These are phyloP conservation scores for Linaria vulgaris DNA, from an alignment of 257 asterid genomes.

Conservation along the genomic window DNA sequence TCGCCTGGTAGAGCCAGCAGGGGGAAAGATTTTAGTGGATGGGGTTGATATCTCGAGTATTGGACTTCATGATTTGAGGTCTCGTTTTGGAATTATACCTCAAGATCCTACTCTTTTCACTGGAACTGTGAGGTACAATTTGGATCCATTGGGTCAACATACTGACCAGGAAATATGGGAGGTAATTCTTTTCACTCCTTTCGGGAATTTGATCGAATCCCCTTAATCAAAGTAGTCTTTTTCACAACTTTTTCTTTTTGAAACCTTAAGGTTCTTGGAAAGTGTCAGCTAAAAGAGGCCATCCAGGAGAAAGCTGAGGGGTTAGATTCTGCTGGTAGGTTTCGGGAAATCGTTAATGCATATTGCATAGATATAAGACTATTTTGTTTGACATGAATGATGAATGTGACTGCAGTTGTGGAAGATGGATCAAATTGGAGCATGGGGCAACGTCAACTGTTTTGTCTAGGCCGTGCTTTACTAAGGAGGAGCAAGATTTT, in stretches of 20 bases:
- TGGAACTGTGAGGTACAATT: slow-evolving; percentile 86
- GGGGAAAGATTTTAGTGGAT: slow-evolving; percentile 86
- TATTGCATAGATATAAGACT: not conserved
- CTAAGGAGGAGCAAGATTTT: slow-evolving; percentile 76
- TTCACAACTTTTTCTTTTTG: too few species aligned
- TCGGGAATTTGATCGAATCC: too few species aligned
- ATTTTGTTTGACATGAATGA: not conserved
- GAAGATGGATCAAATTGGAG: slow-evolving; percentile 99
- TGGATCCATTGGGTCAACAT: slow-evolving; percentile 82
- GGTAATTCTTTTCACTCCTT: slow-evolving; percentile 39
- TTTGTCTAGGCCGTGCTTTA: slow-evolving; percentile 86
- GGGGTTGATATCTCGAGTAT: slow-evolving; percentile 72
- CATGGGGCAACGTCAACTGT: slow-evolving; percentile 89
- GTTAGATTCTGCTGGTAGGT: slow-evolving; percentile 73
- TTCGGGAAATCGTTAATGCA: not conserved
- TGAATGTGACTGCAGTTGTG: slow-evolving; percentile 49
- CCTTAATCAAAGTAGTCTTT: too few species aligned
- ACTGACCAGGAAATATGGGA: slow-evolving; percentile 83
- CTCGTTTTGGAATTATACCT: slow-evolving; percentile 87
- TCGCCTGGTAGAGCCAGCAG: slow-evolving; percentile 84
- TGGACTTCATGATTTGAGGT: slow-evolving; percentile 93
- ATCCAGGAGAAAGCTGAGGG: slow-evolving; percentile 79
- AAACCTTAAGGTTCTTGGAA: slow-evolving; percentile 60
- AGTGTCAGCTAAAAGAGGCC: slow-evolving; percentile 88
- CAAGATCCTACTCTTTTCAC: slow-evolving; percentile 96